Evolutionary conservation across 2,329 filamentous ascomycete genomes (phyloP), one percentile per base, ranked within the genome.

Genomic region (Hymenoscyphus infarciens): DNA sequence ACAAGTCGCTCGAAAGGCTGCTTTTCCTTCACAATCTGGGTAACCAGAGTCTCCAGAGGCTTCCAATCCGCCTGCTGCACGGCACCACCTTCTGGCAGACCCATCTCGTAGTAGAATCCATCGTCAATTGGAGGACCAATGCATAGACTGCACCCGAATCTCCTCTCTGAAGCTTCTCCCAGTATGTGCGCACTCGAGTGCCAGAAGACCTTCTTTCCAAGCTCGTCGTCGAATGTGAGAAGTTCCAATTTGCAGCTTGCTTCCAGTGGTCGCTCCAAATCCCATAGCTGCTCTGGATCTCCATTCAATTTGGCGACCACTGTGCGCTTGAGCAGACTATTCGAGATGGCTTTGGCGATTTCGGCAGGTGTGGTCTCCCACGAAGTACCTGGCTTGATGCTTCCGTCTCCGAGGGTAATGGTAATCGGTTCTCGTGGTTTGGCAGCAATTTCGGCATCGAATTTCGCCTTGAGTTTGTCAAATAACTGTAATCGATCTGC

Each of bases 91-190:
- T 89, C 87, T 56, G 89, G 85, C 54, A 91, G 82, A 35, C 90
- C 90, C 93, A 98, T 97, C 78, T 98, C 92, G 77, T 97, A 98
- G 83, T 97, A 97, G 82, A 97, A 97, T 45, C 92, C 94, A 76
- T 93, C 89, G 60, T 92, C 87, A 54, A 94, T 92, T 10, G 92
- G 95, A 38, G 95, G 95, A 27, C 95, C 95, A 75, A 97, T 96
- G 76, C 92, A 97, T 55, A 97, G 85, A 71, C 91, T 88, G 78
- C 94, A 97, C 64, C 92, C 91, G 74, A 92, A 99, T 72, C 92
- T 85, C 73, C 90, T 85, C 78, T 99, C 95, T 57, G 89, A 90
- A 64, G 93, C 93, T 78, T 98, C 95, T 70, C 95, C 95, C n/a
- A 99, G 85, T 68, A 96, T 88, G 76, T 99, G 95, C 54, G 95